These are phyloP conservation scores for Forsythia suspensa DNA, from an alignment of 257 asterid species.

Conservation along the genomic window DNA sequence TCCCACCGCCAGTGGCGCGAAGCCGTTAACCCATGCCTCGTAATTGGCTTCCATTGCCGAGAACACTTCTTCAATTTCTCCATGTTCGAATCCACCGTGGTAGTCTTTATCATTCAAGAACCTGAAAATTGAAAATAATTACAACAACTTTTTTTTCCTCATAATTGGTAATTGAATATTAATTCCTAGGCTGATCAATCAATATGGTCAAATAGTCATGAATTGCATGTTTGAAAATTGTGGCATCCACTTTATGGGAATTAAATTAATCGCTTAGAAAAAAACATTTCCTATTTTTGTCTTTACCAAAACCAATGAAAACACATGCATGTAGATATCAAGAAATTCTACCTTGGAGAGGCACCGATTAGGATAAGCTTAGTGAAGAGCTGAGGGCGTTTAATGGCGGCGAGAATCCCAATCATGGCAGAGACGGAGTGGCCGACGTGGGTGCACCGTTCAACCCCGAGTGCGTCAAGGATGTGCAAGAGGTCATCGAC, in stretches of 20 bases:
- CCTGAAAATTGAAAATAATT: slow-evolving; percentile 14
- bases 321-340: not conserved
- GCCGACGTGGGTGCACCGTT: slow-evolving; percentile 31
- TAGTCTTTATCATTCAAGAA: slow-evolving; percentile 51
- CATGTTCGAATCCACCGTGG: slow-evolving; percentile 50
- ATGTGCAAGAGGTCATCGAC: slow-evolving; percentile 48
- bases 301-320: no score
- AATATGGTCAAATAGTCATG: slow-evolving; percentile 3
- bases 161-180: not conserved
- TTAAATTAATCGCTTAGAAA: slow-evolving; percentile 12
- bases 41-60: slow-evolving; percentile 55
- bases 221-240: not conserved
- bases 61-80: slow-evolving; percentile 38
- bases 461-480: slow-evolving; percentile 34
- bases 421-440: slow-evolving; percentile 22
- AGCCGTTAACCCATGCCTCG: slow-evolving; percentile 54
- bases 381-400: slow-evolving; percentile 13
- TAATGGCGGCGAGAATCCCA: slow-evolving; percentile 18
- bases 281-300: slow-evolving; percentile 18
- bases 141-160: no score
- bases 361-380: slow-evolving; percentile 11
- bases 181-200: not conserved
- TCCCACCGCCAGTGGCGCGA: slow-evolving; percentile 52
- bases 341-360: not conserved
- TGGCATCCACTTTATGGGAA: not conserved